Evolutionary conservation across 208 protist species (phyloP).

Genomic region (Acanthamoeba royreba): DNA sequence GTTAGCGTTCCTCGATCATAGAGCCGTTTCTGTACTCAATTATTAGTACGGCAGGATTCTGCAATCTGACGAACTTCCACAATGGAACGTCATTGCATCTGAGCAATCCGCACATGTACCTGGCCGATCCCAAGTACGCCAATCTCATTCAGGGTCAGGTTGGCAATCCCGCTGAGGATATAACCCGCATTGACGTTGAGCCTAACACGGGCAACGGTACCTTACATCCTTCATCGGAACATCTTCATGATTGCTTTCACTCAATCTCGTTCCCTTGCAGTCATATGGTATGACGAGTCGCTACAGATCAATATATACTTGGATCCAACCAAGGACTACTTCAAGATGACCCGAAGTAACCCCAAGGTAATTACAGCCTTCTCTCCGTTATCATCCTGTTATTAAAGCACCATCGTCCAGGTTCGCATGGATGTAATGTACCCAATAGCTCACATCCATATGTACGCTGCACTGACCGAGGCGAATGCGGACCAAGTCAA

Average conservation of each 20-base stretch:
- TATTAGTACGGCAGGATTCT: background rate
- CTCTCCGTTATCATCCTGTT: too few species aligned
- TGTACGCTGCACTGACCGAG: background rate
- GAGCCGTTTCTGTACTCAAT: background rate
- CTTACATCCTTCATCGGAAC: background rate
- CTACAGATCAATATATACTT: slow-evolving; percentile 43
- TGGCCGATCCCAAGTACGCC: slow-evolving; percentile 15
- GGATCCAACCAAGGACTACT: slow-evolving; percentile 35
- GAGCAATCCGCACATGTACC: slow-evolving; percentile 47
- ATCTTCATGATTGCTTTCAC: background rate
- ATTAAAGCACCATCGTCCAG: background rate
- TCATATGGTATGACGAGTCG: background rate
- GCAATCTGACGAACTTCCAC: slow-evolving; percentile 1
- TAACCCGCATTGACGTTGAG: slow-evolving; percentile 37
- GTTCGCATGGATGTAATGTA: slow-evolving; percentile 14
- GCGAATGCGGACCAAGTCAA: slow-evolving; percentile 33
- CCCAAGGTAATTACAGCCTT: too few species aligned
- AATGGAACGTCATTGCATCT: background rate
- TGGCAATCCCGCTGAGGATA: background rate
- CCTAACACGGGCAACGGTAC: slow-evolving; percentile 29
- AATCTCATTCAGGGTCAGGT: background rate
- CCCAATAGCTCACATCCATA: background rate
- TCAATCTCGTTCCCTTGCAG: background rate
- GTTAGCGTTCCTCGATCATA: background rate
- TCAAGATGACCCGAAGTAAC: slow-evolving; percentile 23